A percentile compares a stretch with the other conserved stretches of the same genome.
phyloP scores from a whole-genome alignment of 805 yeast species.

The Metschnikowia aberdeeniae region DNA sequence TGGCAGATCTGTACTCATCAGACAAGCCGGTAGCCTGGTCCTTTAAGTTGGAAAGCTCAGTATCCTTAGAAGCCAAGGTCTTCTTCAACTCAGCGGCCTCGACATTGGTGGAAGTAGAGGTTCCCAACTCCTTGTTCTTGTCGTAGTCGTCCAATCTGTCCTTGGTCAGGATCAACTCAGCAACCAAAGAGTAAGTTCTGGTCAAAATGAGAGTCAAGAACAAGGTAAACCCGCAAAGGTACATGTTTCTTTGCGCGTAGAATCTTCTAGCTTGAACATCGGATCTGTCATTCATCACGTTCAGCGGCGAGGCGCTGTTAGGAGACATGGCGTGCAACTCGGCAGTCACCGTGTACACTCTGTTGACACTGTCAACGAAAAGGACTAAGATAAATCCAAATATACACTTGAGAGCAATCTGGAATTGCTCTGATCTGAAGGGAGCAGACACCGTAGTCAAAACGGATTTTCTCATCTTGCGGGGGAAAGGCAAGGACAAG shows the following conservation, averaged over 20 bases:
- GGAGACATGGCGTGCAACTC: conserved; percentile 47
- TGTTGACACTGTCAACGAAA: conserved; percentile 83
- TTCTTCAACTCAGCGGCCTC: conserved; percentile 46
- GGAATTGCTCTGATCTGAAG: conserved; percentile 65
- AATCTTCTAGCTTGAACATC: conserved; percentile 89
- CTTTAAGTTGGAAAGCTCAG: conserved; percentile 62
- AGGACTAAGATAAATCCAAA: conserved; percentile 79
- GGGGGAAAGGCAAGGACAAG: conserved; percentile 83
- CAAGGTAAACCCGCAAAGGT: conserved; percentile 90
- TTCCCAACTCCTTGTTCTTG: conserved; percentile 21
- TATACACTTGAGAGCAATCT: conserved; percentile 74
- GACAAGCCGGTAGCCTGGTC: conserved; percentile 66
- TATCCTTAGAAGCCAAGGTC: conserved; percentile 51
- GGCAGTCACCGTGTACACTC: conserved; percentile 64
- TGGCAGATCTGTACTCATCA: conserved; percentile 54
- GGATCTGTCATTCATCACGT: conserved; percentile 53
- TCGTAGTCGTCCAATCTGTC: conserved; percentile 47
- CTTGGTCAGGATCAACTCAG: conserved; percentile 64
- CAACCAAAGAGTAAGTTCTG: conserved; percentile 78
- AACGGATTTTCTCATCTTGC: conserved; percentile 63
- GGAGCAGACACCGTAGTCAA: conserved; percentile 62
- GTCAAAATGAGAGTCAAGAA: conserved; percentile 81
- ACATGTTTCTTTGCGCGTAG: conserved; percentile 95
- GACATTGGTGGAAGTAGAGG: conserved; percentile 17
- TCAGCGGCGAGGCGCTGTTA: conserved; percentile 12